Base-by-base conservation (phyloP, 1,284 basidiomycete genomes). In the Ceratobasidium sp. region DNA sequence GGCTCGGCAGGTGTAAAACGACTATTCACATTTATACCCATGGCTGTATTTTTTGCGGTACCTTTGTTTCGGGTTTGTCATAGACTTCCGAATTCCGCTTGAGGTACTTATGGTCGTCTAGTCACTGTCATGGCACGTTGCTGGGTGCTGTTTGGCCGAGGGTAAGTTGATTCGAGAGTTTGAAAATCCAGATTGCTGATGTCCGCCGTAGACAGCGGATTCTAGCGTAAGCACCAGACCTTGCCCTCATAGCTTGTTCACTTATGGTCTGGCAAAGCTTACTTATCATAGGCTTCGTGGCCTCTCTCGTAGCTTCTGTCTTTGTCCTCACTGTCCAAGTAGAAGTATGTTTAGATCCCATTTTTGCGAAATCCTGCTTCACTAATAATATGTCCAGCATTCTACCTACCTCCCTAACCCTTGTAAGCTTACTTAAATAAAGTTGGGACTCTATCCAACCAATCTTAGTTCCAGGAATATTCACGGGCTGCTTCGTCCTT, bases 131-230 rank as follows among this genome's bases (percentile, higher is more conserved):
- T 46, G 6, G 37, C 54, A 5, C 66, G 66, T 39, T 69, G 66
- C 34, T 69, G 66, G 66, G 66, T 51, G 8, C 48, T 69, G 22
- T 69, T 56, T 46, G 37, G 24, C 39, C 53, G 27, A 22, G 19
- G 46, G 66, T 69, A 27, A 46, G 66, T n/a, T 49, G 22, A n/a
- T 29, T 61, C 24, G 37, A 24, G 5, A 61, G 16, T 8, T 37
- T 41, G 19, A 31, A n/a, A 3, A 19, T 22, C 9, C 7, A 24
- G n/a, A 2, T 19, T n/a, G 8, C 58, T 61, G 7, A 61, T 41
- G 6, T n/a, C n/a, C n/a, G 1, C 16, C 9, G 9, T 14, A 61
- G 58, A 41, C 29, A 16, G 2, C 0, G 3, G 5, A 37, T 61
- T 11, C 19, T 31, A 39, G 41, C 24, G 58, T 61, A 24, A 24